Evolutionary conservation across 1,284 basidiomycete species (phyloP), one percentile per base, ranked within the genome.

Genomic region (Kalmanozyma brasiliensis): DNA sequence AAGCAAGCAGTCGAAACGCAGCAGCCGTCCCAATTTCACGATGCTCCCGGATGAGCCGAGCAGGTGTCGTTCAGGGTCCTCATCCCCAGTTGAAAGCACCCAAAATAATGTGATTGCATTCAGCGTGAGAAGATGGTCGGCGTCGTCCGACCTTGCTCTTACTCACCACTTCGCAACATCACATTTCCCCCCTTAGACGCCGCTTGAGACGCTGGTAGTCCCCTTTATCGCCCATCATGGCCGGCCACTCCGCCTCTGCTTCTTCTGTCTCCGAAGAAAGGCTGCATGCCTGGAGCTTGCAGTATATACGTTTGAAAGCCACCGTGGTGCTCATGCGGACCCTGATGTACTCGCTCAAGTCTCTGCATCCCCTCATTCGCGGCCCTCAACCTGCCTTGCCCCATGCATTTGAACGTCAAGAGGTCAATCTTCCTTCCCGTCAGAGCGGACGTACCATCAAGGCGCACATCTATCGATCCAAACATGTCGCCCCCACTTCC

Each of bases 391-490:
- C 52, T 14, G 49, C 65, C 2, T 20, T 68, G 9, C 58, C 53
- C 2, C 49, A 52, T 23, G 41, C 40, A 8, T 62, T 52, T 38
- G 42, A 60, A 26, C 57, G 67, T 29, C 43, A 61, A 8, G 22
- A 49, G 16, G 55, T 74, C 10, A 23, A 49, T 9, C 32, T 78
- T 11, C 64, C 73, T 11, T 76, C 71, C 2, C 69, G 76, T 9
- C 60, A 77, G 6, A 17, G 16, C 2, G 67, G 64, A 10, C 64
- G 74, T 13, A 33, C 47, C 34, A 72, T 79, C 45, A 52, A 29
- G 14, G 73, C 63, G 1, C 52, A 62, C 52, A 56, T 72, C 30
- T 74, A 78, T 47, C 57, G 53, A 37, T 69, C 70, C 23, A 60
- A 53, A 37, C 46, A 35, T 19, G 43, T 44, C 13, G 37, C 52